A percentile compares a stretch with the other conserved stretches of the same genome.
phyloP scores from a whole-genome alignment of 2,329 filamentous ascomycete species.

The Nothopassalora personata region DNA sequence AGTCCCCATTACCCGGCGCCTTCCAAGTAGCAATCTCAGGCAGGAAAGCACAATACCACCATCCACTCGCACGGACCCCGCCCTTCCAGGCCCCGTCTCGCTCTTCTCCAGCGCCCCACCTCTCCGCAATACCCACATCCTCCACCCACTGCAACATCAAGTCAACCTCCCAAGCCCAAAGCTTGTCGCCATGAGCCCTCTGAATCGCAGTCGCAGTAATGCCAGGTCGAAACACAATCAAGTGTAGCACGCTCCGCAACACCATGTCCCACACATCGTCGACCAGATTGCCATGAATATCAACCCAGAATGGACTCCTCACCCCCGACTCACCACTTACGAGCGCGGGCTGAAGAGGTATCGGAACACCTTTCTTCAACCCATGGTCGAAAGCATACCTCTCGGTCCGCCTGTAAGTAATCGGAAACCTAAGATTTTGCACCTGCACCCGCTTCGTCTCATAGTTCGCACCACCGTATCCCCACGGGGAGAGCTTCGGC shows the following conservation, averaged over 20 bases:
- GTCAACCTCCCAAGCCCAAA: slow-evolving; percentile 60
- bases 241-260: slow-evolving; percentile 57
- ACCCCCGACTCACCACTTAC: slow-evolving; percentile 16
- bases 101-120: slow-evolving; percentile 37
- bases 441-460: slow-evolving; percentile 64
- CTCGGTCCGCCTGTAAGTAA: slow-evolving; percentile 55
- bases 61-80: slow-evolving; percentile 50
- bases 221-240: slow-evolving; percentile 58
- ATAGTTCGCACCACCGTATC: slow-evolving; percentile 66
- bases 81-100: slow-evolving; percentile 26
- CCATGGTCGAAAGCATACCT: slow-evolving; percentile 54
- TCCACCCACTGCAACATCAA: slow-evolving; percentile 57
- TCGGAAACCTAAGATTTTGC: slow-evolving; percentile 58
- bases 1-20: slow-evolving; percentile 3
- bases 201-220: slow-evolving; percentile 51
- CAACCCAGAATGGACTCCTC: slow-evolving; percentile 64
- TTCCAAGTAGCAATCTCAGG: slow-evolving; percentile 26
- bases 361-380: slow-evolving; percentile 41
- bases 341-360: slow-evolving; percentile 10
- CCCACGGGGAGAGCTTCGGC: slow-evolving; percentile 52
- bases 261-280: slow-evolving; percentile 59
- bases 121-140: slow-evolving; percentile 48
- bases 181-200: slow-evolving; percentile 50
- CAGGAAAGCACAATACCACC: slow-evolving; percentile 59
- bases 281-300: slow-evolving; percentile 59